A percentile compares a stretch with the other conserved stretches of the same genome.
Evolutionary conservation across 208 protist species (phyloP).

Genomic region (Acanthamoeba culbertsoni): DNA sequence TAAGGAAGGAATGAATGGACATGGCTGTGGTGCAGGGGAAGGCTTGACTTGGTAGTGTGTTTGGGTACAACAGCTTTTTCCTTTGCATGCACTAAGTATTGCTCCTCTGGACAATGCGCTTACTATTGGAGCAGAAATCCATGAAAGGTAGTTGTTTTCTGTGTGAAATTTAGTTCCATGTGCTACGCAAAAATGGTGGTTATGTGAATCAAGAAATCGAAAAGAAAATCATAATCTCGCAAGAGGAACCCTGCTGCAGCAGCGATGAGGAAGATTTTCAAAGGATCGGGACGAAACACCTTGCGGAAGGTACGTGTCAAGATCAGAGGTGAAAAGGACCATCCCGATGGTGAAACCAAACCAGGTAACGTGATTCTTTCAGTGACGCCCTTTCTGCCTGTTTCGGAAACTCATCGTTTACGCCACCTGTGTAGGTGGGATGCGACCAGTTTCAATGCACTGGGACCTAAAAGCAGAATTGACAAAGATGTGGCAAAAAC

Average conservation of each 20-base stretch:
- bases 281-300: background rate
- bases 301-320: background rate
- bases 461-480: slow-evolving; percentile 19
- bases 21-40: background rate
- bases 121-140: no score
- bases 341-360: background rate
- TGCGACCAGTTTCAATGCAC: slow-evolving; percentile 5
- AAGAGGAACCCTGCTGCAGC: background rate
- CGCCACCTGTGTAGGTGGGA: background rate
- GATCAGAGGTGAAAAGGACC: background rate
- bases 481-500: slow-evolving; percentile 21
- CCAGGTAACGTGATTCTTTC: background rate
- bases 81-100: no score
- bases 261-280: slow-evolving; percentile 19
- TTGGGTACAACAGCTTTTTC: no score
- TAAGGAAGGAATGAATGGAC: background rate
- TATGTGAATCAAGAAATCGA: no score
- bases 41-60: background rate
- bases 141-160: no score
- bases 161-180: no score
- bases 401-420: background rate
- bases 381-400: background rate
- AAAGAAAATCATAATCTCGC: no score
- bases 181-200: no score
- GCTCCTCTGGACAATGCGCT: no score